Conservation (phyloP, 2,329 filamentous ascomycete species). For the Alternaria arbusti region DNA sequence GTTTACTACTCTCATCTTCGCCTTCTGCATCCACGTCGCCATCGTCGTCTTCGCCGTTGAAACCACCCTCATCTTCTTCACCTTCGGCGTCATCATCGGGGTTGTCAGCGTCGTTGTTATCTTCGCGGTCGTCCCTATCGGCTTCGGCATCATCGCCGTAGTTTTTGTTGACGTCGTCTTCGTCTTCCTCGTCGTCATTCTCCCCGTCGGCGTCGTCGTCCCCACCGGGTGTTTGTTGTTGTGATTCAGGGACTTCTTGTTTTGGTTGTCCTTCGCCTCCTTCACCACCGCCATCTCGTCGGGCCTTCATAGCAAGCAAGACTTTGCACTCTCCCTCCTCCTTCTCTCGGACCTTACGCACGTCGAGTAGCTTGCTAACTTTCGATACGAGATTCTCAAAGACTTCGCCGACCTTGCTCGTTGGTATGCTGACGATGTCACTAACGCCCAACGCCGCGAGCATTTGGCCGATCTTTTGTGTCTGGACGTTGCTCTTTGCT, state of each 20-base stretch:
- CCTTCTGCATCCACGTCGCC: slow-evolving; percentile 39
- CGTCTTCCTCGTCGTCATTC: slow-evolving; percentile 14
- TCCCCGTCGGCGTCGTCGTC: slow-evolving; percentile 27
- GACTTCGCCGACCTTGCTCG: slow-evolving; percentile 70
- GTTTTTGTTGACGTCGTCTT: slow-evolving; percentile 22
- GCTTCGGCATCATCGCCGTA: slow-evolving; percentile 30
- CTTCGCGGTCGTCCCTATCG: slow-evolving; percentile 25
- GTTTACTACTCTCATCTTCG: slow-evolving; percentile 41
- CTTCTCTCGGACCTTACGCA: slow-evolving; percentile 77
- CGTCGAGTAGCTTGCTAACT: slow-evolving; percentile 73
- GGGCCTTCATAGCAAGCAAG: slow-evolving; percentile 47
- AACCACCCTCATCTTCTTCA: slow-evolving; percentile 17
- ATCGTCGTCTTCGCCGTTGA: slow-evolving; percentile 40
- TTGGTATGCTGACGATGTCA: slow-evolving; percentile 74
- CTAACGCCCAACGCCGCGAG: slow-evolving; percentile 76
- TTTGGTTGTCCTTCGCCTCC: slow-evolving; percentile 19
- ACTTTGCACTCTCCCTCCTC: slow-evolving; percentile 68
- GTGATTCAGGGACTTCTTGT: slow-evolving; percentile 26
- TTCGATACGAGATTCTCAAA: slow-evolving; percentile 75
- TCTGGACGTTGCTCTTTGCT: slow-evolving; percentile 78
- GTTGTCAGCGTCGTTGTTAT: slow-evolving; percentile 18
- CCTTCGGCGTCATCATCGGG: slow-evolving; percentile 43
- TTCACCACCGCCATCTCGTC: slow-evolving; percentile 17
- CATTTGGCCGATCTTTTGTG: slow-evolving; percentile 74
- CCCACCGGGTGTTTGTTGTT: slow-evolving; percentile 28